These are phyloP conservation scores for Jasminum sambac DNA, from an alignment of 257 asterid genomes.

Conservation along the genomic window DNA sequence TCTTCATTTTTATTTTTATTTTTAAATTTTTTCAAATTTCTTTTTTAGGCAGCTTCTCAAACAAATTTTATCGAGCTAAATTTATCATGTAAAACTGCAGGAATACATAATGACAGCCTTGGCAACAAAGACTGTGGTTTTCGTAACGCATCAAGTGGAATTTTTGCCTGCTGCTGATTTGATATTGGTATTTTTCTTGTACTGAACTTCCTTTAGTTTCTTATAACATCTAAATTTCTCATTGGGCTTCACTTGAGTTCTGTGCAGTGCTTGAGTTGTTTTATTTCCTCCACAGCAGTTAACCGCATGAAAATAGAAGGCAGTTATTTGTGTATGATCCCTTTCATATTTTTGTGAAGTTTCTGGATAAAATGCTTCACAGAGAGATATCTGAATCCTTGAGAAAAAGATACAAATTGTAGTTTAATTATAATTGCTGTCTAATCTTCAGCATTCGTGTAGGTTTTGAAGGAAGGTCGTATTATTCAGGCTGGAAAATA, in stretches of 20 bases:
- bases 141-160: constrained; percentile 98
- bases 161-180: constrained; percentile 91
- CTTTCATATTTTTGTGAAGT: neutral
- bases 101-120: constrained; percentile 91
- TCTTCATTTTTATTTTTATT: too few species aligned
- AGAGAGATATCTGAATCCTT: neutral
- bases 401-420: constrained; percentile 1
- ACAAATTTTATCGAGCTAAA: constrained; percentile 28
- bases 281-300: neutral
- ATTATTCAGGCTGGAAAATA: constrained; percentile 94
- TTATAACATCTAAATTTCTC: neutral
- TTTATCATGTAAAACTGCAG: constrained; percentile 48
- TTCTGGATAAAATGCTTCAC: constrained; percentile 1
- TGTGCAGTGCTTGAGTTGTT: neutral
- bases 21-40: too few species aligned
- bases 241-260: neutral
- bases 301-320: neutral
- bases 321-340: neutral
- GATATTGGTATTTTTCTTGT: constrained; percentile 67
- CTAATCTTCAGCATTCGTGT: constrained; percentile 22
- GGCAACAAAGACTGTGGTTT: constrained; percentile 75
- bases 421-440: constrained; percentile 6
- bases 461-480: constrained; percentile 95
- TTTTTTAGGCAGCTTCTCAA: constrained; percentile 8
- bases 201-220: neutral